Evolutionary conservation across 768 basidiomycete genomes (phyloP).

Genomic region (Dictyophora rubrovolvata): DNA sequence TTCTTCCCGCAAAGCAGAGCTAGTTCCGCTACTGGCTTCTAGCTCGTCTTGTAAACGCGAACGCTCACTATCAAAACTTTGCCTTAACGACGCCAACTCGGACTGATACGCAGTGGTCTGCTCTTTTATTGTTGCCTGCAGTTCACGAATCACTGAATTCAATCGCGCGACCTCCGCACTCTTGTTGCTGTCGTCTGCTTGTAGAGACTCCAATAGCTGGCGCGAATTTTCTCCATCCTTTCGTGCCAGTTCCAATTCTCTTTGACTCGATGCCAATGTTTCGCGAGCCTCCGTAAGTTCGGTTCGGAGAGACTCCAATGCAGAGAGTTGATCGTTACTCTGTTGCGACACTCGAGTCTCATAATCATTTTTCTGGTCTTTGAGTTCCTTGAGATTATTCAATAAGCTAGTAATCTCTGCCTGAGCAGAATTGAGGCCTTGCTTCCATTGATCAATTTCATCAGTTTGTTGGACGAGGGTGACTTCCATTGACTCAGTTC

Average conservation of each 20-base stretch:
- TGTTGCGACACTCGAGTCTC: background rate
- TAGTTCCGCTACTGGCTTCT: background rate
- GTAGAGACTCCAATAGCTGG: background rate
- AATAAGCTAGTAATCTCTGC: slow-evolving; percentile 4
- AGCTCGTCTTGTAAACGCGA: background rate
- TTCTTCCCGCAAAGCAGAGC: background rate
- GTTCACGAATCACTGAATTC: background rate
- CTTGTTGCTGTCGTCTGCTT: background rate
- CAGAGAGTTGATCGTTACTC: background rate
- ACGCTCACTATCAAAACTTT: background rate
- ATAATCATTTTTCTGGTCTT: background rate
- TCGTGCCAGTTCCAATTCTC: background rate
- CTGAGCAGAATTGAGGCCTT: slow-evolving; percentile 11
- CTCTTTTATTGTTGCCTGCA: background rate
- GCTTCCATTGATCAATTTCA: slow-evolving; percentile 12
- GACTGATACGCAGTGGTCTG: background rate
- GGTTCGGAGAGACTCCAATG: background rate
- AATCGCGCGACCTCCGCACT: background rate
- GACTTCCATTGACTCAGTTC: slow-evolving; percentile 16
- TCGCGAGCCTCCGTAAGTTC: background rate
- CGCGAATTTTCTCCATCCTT: background rate
- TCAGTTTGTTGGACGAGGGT: slow-evolving; percentile 15
- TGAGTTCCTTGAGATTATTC: slow-evolving; percentile 13
- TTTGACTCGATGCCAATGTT: background rate
- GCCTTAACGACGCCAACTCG: background rate